A percentile compares a stretch with the other conserved stretches of the same genome.
These are phyloP conservation scores for Mucor saturninus DNA, from an alignment of 371 early-diverging fungal genomes.

Conservation along the genomic window DNA sequence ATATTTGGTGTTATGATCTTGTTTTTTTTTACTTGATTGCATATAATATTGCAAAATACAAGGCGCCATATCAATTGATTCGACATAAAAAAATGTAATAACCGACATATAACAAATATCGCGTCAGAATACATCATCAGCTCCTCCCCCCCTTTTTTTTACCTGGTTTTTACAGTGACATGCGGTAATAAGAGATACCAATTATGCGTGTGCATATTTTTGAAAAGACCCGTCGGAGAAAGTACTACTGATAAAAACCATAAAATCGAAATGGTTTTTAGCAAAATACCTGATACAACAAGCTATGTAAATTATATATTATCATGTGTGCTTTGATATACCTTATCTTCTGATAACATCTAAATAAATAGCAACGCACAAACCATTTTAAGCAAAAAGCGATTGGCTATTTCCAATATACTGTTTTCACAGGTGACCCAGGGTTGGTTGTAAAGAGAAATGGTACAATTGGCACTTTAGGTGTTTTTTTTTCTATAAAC, in stretches of 20 bases:
- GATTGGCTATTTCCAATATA: neutral
- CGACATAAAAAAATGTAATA: neutral
- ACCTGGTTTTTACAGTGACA: neutral
- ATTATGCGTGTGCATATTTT: no score
- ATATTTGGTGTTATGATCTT: no score
- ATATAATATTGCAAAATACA: no score
- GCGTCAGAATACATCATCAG: neutral
- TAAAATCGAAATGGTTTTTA: neutral
- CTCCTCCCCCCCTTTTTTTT: neutral
- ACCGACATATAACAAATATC: neutral
- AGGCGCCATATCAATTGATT: neutral
- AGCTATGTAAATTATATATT: no score
- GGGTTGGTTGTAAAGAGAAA: no score
- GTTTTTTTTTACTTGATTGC: no score
- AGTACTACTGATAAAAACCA: neutral
- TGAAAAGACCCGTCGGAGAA: neutral
- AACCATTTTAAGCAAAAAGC: neutral
- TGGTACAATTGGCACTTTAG: no score
- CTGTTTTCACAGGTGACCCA: neutral
- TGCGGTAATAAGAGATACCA: neutral
- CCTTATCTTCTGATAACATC: neutral
- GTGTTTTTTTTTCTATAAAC: no score
- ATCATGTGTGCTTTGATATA: neutral
- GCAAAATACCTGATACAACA: neutral
- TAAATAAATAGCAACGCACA: neutral